Evolutionary conservation across 176 grass and related monocot genomes (phyloP).

Genomic region (Tillandsia fasciculata): DNA sequence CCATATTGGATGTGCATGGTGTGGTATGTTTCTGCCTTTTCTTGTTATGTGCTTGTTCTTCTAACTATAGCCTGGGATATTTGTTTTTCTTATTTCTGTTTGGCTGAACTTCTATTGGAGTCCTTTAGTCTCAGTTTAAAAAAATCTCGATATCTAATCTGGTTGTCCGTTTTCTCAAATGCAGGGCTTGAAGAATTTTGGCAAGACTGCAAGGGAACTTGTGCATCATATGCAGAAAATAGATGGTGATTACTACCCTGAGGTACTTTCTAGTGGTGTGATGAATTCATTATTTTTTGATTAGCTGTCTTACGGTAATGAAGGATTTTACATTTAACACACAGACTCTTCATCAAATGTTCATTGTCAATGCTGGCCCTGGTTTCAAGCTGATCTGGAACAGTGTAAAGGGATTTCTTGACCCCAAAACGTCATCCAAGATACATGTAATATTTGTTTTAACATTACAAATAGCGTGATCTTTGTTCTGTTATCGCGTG

Average conservation of each 20-base stretch:
- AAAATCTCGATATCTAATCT: neutral
- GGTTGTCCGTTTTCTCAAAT: conserved; percentile 5
- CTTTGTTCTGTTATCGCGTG: conserved; percentile 15
- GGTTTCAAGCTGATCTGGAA: conserved; percentile 95
- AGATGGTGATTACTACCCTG: conserved; percentile 90
- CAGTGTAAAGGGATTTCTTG: conserved; percentile 90
- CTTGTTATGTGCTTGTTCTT: neutral
- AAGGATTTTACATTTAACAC: conserved; percentile 10
- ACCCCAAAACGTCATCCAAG: conserved; percentile 96
- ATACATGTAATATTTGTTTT: conserved; percentile 67
- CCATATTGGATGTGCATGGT: conserved; percentile 92
- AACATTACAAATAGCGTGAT: conserved; percentile 2
- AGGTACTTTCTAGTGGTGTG: conserved; percentile 37
- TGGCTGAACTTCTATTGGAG: conserved; percentile 8
- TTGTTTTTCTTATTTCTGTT: neutral
- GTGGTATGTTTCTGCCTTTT: conserved; percentile 47
- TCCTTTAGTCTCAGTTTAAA: neutral
- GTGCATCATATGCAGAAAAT: conserved; percentile 84
- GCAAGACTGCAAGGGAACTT: conserved; percentile 80
- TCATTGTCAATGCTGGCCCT: conserved; percentile 80
- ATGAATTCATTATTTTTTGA: neutral
- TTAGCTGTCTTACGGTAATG: neutral
- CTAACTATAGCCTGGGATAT: neutral
- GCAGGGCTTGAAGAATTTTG: conserved; percentile 94
- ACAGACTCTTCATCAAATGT: conserved; percentile 99